A percentile compares a stretch with the other conserved stretches of the same genome.
phyloP scores from a whole-genome alignment of 306 rosid species.

The Dalbergia cultrata region DNA sequence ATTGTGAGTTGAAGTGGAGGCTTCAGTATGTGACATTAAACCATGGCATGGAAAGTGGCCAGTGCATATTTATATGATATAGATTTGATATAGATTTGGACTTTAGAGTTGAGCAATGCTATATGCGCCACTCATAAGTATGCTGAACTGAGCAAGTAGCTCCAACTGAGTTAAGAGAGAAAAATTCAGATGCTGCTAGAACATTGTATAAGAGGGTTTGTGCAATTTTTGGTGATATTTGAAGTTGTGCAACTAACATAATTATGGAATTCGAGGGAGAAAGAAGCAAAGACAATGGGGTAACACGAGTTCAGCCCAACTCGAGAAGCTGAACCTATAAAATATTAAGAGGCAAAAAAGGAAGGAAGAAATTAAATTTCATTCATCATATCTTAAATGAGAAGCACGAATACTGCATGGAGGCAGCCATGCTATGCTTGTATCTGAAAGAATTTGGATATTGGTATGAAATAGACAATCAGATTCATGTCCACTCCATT shows the following conservation, averaged over 20 bases:
- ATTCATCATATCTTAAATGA: conserved; percentile 9
- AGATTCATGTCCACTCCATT: neutral
- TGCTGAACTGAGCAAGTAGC: neutral
- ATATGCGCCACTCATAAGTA: neutral
- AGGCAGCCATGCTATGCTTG: neutral
- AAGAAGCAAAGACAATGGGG: neutral
- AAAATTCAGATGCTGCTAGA: neutral
- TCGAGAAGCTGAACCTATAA: neutral
- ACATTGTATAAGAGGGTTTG: neutral
- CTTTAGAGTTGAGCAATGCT: neutral
- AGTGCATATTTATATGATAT: neutral
- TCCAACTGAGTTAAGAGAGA: neutral
- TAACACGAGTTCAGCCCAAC: neutral
- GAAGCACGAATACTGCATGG: neutral
- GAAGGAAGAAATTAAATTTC: neutral
- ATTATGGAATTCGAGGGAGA: neutral
- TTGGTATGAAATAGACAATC: neutral
- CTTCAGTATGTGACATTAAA: conserved; percentile 25
- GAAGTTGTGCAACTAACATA: neutral
- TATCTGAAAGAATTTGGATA: neutral
- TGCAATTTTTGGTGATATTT: neutral
- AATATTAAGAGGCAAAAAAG: neutral
- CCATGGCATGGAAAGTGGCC: neutral
- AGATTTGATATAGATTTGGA: neutral
- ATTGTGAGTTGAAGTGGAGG: neutral